Base-by-base conservation (phyloP, 1,284 basidiomycete genomes). In the Trichosporon faecale region DNA sequence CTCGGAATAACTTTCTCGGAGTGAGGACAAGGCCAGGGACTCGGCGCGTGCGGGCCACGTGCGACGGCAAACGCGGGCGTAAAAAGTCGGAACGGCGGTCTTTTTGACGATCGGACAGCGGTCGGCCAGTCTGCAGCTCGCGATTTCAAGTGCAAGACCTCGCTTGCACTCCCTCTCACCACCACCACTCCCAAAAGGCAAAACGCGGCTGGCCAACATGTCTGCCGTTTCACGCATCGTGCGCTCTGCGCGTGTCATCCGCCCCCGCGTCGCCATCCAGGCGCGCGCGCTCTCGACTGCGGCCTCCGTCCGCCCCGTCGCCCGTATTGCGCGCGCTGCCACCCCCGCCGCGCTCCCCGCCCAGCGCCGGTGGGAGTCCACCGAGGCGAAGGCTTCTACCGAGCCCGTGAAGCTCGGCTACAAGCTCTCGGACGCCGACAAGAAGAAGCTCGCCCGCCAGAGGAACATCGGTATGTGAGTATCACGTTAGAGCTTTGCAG, bases 401-500 rank as follows among this genome's bases (percentile, higher is more conserved):
- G 35, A 37, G n/a, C 61, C 31, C 7, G 21, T n/a, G 35, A 35
- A 37, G 31, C 9, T 64, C 33, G 61, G 18, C 31, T 23, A 37
- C 33, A 64, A 64, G 29, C 70, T 85, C 72, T 77, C 71, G 16
- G 76, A 77, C 9, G 70, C 64, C 25, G 84, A 85, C 71, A 44
- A 67, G 33, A 73, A 73, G 71, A 76, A 81, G 40, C 73, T 83
- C 67, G 75, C 68, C 29, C 71, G 83, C 40, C 83, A 84, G 76
- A 72, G 84, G 49, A 85, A 85, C 75, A 79, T 85, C 46, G 84
- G 84, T 76, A 84, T 85, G 79, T 83, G 64, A 73, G 82, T 78
- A 60, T 52, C 40, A 37, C 11, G 11, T 37, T 11, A 2, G 16
- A 33, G 27, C 65, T 55, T n/a, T n/a, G n/a, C n/a, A 6, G 49